phyloP scores from a whole-genome alignment of 2,329 filamentous ascomycete species.

The Cladosporium sp. region DNA sequence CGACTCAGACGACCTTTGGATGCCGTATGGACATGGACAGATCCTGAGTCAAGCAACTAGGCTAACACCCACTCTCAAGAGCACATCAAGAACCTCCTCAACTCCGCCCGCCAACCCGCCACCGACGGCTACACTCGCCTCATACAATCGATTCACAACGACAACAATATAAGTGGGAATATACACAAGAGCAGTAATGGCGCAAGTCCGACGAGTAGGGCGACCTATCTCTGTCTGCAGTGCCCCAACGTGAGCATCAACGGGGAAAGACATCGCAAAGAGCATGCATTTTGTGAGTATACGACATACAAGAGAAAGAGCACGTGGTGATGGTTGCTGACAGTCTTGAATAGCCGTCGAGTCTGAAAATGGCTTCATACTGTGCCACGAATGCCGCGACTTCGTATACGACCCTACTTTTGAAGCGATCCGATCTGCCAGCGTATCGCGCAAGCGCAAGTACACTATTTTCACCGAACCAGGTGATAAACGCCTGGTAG shows the following conservation, averaged over 20 bases:
- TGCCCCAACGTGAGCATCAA: conserved; percentile 66
- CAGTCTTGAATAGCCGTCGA: conserved; percentile 60
- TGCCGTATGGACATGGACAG: conserved; percentile 32
- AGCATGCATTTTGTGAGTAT: conserved; percentile 66
- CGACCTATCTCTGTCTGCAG: conserved; percentile 64
- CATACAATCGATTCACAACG: conserved; percentile 66
- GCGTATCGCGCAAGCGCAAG: conserved; percentile 62
- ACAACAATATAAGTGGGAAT: conserved; percentile 63
- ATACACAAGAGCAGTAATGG: conserved; percentile 50
- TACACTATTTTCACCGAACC: conserved; percentile 57
- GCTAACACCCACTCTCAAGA: conserved; percentile 45
- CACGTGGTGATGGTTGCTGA: conserved; percentile 22
- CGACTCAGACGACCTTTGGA: conserved; percentile 39
- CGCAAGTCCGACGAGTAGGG: conserved; percentile 20
- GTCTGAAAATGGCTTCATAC: conserved; percentile 68
- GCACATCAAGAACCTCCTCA: conserved; percentile 66
- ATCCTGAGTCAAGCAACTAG: conserved; percentile 26
- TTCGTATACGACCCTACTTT: conserved; percentile 79
- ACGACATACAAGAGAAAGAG: background rate
- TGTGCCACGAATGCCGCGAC: conserved; percentile 78
- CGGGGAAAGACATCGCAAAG: conserved; percentile 67
- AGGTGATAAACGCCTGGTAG: conserved; percentile 66
- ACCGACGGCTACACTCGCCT: conserved; percentile 70
- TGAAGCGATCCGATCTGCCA: conserved; percentile 65
- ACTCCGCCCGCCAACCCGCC: conserved; percentile 63